Base-by-base conservation (phyloP, 805 yeast genomes). In the Teunomyces pallodes region DNA sequence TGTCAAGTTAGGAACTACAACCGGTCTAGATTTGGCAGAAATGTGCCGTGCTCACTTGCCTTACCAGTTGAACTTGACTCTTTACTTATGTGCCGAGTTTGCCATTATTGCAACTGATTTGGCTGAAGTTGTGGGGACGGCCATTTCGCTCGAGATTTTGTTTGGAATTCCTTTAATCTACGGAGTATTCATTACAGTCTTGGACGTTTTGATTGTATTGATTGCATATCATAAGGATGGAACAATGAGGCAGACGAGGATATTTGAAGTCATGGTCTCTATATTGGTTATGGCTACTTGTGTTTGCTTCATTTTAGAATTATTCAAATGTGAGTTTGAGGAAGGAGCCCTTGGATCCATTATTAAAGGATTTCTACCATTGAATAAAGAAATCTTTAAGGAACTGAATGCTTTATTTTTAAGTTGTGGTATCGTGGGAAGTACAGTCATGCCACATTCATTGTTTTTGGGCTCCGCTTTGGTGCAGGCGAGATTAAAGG, bases 121-220 rank as follows among this genome's bases (percentile, higher is more conserved):
- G 57, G 97, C 97, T 0, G 97, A 90, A 65, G 96, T 90, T 9
- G 92, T 90, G 6, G 97, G 97, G 2, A 86, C 96, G 3, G 96
- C 96, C 9, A 87, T 90, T 42, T 82, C 96, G 0, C 72, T 90
- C 45, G 83, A 88, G 55, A 88, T 90, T 50, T 64, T 90, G 26
- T 84, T 90, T 57, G 75, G 78, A 1, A 80, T 90, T 9, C 96
- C 96, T 0, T 71, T 90, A 48, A 62, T 83, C 1, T 65, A 76
- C 35, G 97, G 97, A 46, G 95, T 90, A 2, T 53, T 86, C 5
- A 63, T 90, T 32, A 90, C 97, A 0, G 84, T 90, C 1, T 62
- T 87, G 2, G 97, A 90, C 61, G 97, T 90, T 6, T 67, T 90
- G 52, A 74, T 87, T 4, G 86, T 90, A 8, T 69, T 90, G 43